A percentile compares a stretch with the other conserved stretches of the same genome.
These are phyloP conservation scores for Phytophthora pini DNA, from an alignment of 352 stramenopile genomes.

Conservation along the genomic window DNA sequence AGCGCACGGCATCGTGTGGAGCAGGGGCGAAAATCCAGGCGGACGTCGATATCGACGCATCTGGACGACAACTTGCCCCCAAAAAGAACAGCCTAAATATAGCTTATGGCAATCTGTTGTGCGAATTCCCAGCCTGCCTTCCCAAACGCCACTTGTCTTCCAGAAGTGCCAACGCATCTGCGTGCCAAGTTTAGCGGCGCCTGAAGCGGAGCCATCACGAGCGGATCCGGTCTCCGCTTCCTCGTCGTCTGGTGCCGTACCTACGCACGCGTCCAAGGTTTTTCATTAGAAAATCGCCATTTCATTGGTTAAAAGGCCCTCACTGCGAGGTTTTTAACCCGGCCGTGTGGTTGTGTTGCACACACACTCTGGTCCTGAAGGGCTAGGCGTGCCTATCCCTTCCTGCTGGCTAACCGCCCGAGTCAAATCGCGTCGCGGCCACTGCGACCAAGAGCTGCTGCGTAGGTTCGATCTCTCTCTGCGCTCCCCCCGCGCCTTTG, in stretches of 20 bases:
- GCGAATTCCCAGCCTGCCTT: conserved; percentile 17
- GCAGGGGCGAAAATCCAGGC: conserved; percentile 34
- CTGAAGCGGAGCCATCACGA: conserved; percentile 16
- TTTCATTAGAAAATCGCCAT: background rate
- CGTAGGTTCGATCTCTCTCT: conserved; percentile 9
- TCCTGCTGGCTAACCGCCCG: conserved; percentile 27
- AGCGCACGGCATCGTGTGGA: conserved; percentile 15
- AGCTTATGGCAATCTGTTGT: conserved; percentile 3
- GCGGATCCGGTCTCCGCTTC: conserved; percentile 16
- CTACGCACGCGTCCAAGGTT: conserved; percentile 13
- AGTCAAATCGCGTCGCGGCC: conserved; percentile 30
- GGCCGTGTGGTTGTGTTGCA: conserved; percentile 30
- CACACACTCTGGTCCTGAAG: conserved; percentile 15
- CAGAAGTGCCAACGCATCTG: conserved; percentile 8
- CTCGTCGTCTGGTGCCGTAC: conserved; percentile 27
- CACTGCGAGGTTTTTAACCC: background rate
- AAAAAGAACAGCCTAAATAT: background rate
- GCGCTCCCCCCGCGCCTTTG: background rate
- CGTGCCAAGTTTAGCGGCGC: too few relatives aligned
- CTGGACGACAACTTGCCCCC: background rate
- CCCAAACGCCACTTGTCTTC: conserved; percentile 8
- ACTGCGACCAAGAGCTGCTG: conserved; percentile 6
- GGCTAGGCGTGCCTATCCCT: conserved; percentile 33
- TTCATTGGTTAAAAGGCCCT: conserved; percentile 3
- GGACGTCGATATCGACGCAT: background rate